Evolutionary conservation across 768 basidiomycete species (phyloP), one percentile per base, ranked within the genome.

Genomic region (Rickenella mellea): DNA sequence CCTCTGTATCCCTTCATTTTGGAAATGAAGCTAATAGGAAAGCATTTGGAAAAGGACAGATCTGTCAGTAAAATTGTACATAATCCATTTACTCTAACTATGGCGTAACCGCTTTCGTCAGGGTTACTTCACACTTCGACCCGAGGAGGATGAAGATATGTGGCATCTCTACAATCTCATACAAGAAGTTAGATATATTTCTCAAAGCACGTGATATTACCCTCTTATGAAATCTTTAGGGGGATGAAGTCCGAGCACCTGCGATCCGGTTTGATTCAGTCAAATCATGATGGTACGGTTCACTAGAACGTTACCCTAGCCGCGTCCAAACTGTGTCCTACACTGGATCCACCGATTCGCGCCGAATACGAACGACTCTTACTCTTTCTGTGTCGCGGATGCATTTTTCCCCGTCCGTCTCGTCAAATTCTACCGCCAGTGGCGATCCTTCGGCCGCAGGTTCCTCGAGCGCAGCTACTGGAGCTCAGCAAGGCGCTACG

Each of bases 101-200:
- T 42, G 42, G 50, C 59, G 54, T 27, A 17, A 26, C 27, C 21
- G 5, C 39, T 61, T 59, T 52, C n/a, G 19, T 6, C 54, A 93
- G 90, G 94, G 94, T 14, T 78, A 92, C 74, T 86, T 96, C 48
- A 89, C 80, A n/a, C 70, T 97, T 33, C 79, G 89, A 37, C 93
- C 94, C 4, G 92, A 99, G 60, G 93, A 98, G 52, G 91, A 97
- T 54, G 96, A 99, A 64, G 96, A 99, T 61, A 96, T 99, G 85
- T 99, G 94, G 93, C 96, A 99, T 71, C 70, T 97, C 22, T 99
- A 98, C 63, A 98, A 99, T 66, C 70, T 99, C 43, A 96, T 99
- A 42, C 78, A 87, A 50, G 71, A 83, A 59, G 75, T 75, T 35
- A 39, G 69, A 39, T 29, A 11, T 26, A n/a, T 5, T 27, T 44